These are phyloP conservation scores for Sphaerobolus stellatus DNA, from an alignment of 1,284 basidiomycete species.

Conservation along the genomic window DNA sequence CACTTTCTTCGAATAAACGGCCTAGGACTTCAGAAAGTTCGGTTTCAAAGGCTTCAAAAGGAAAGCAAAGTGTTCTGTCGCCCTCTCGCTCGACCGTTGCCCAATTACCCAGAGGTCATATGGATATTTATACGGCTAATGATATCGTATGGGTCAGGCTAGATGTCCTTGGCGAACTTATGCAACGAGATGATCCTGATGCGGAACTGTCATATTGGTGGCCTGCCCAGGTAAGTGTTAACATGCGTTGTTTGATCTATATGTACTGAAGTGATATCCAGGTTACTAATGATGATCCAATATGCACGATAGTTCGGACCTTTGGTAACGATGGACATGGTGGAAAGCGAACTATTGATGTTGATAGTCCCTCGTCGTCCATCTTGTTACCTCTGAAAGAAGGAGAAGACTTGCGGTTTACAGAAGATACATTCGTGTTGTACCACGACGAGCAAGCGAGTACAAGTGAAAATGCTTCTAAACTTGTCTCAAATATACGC, in stretches of 20 bases:
- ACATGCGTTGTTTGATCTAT: neutral
- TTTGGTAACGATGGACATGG: conserved; percentile 15
- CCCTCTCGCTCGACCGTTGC: too few species aligned
- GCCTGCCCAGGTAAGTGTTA: conserved; percentile 13
- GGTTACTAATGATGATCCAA: conserved; percentile 4
- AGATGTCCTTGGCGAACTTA: neutral
- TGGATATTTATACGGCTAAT: conserved; percentile 1
- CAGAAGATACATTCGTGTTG: conserved; percentile 1
- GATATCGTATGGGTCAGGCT: conserved; percentile 12
- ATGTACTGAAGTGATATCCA: neutral
- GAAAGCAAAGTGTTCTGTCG: too few species aligned
- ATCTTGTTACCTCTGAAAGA: conserved; percentile 5
- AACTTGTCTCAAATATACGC: neutral
- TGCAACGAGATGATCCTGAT: neutral
- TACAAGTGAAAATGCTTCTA: neutral
- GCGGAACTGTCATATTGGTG: conserved; percentile 13
- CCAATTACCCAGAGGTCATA: too few species aligned
- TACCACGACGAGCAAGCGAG: neutral
- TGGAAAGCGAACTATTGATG: neutral
- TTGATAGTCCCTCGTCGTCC: neutral
- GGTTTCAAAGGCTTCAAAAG: too few species aligned
- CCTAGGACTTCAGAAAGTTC: too few species aligned
- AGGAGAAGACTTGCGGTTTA: neutral
- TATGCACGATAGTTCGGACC: conserved; percentile 1
- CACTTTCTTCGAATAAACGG: too few species aligned